Base-by-base conservation (phyloP, 371 early-diverging fungal species). In the Mortierella sp. region DNA sequence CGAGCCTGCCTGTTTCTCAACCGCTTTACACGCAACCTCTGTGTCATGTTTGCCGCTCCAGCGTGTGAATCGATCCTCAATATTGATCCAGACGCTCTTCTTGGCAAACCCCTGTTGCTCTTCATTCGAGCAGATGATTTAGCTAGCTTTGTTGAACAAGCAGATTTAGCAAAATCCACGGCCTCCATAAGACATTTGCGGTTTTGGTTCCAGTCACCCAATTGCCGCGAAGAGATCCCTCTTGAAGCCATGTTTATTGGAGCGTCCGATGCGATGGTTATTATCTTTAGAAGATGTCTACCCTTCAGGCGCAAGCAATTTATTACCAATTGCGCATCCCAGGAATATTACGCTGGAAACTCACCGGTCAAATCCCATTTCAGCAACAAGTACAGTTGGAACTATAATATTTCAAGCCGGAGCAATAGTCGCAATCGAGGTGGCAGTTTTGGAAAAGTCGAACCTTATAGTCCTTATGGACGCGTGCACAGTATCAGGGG, bases 1-100 rank as follows among this genome's bases (percentile, higher is more conserved):
- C 70, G 83, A 16, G 78, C 57, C 8, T 83, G 83, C 58, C 66
- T 83, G 72, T 72, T 83, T 30, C 68, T 83, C 39, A 83, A 83
- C 55, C 74, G 83, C 5, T 83, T 74, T 59, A 64, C 83, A 3
- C 75, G 77, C 5, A 68, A 24, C 24, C 62, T 74, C 2, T 43
- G 43, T 43, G 11, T 43, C 43, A 43, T 43, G 43, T 43, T 11
- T 16, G 43, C 43, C 0, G 5, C 43, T 43, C 43, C 43, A 43
- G 5, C 43, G 14, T 43, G 43, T 11, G 14, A 43, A 16, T 43
- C 11, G 2, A 3, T 43, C 43, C 16, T 43, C 43, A 16, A 35
- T 35, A 35, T 35, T 14, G 78, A 73, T 14, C 64, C 74, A 0
- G 74, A 70, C 5, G 18, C 26, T 47, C 49, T 72, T 11, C 39